Evolutionary conservation across 306 rosid species (phyloP).

Genomic region (Prunus persica): Prunus_persica_NCBIv2 NC_034010.1:25480001-25480500

Average conservation of each 20-base stretch:
- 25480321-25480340: background rate
- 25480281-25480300: background rate
- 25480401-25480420: background rate
- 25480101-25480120: background rate
- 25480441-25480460: background rate
- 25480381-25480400: background rate
- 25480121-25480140: background rate
- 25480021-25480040: background rate
- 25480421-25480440: background rate
- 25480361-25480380: background rate
- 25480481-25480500: background rate
- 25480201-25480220: background rate
- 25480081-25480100: background rate
- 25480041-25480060: background rate
- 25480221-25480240: background rate
- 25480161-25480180: conserved; percentile 9
- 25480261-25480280: background rate
- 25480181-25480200: background rate
- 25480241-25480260: background rate
- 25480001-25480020: background rate
- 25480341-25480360: background rate
- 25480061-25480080: background rate
- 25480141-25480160: background rate
- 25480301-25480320: background rate
- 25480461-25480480: too few relatives aligned